These are phyloP conservation scores for Loxodes magnus DNA, from an alignment of 73 alveolate species.

Conservation along the genomic window DNA sequence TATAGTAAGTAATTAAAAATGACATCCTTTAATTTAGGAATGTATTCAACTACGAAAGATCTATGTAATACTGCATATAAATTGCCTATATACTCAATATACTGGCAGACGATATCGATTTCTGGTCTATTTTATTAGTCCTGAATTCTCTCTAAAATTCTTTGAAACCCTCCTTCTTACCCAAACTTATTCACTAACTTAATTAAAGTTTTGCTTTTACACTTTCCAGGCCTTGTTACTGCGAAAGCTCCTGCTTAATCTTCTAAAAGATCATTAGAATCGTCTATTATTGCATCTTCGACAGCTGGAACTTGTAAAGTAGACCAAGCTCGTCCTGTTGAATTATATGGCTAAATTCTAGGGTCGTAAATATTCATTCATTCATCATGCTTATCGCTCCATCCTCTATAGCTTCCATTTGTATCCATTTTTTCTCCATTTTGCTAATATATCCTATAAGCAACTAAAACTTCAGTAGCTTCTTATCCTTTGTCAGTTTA, in stretches of 20 bases:
- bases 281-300: slow-evolving; percentile 44
- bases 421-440: slow-evolving; percentile 58
- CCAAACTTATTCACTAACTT: slow-evolving; percentile 46
- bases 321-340: slow-evolving; percentile 15
- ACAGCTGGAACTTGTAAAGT: slow-evolving; percentile 1
- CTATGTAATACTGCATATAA: slow-evolving; percentile 34
- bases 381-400: slow-evolving; percentile 71
- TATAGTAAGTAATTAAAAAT: slow-evolving; percentile 31
- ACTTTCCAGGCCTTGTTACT: slow-evolving; percentile 49
- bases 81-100: slow-evolving; percentile 43
- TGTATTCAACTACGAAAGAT: slow-evolving; percentile 27
- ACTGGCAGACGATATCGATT: slow-evolving; percentile 34
- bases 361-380: slow-evolving; percentile 58
- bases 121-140: slow-evolving; percentile 24
- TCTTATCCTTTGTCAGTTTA: slow-evolving; percentile 17
- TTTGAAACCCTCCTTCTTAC: slow-evolving; percentile 40
- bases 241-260: slow-evolving; percentile 31
- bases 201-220: slow-evolving; percentile 27
- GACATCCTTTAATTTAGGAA: slow-evolving; percentile 35
- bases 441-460: slow-evolving; percentile 51
- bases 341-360: slow-evolving; percentile 18
- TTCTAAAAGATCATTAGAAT: slow-evolving; percentile 31
- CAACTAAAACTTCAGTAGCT: slow-evolving; percentile 26
- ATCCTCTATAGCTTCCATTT: slow-evolving; percentile 53
- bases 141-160: slow-evolving; percentile 27